These are phyloP conservation scores for Xylariaceae sp. DNA, from an alignment of 2,329 filamentous ascomycete species.

Conservation along the genomic window DNA sequence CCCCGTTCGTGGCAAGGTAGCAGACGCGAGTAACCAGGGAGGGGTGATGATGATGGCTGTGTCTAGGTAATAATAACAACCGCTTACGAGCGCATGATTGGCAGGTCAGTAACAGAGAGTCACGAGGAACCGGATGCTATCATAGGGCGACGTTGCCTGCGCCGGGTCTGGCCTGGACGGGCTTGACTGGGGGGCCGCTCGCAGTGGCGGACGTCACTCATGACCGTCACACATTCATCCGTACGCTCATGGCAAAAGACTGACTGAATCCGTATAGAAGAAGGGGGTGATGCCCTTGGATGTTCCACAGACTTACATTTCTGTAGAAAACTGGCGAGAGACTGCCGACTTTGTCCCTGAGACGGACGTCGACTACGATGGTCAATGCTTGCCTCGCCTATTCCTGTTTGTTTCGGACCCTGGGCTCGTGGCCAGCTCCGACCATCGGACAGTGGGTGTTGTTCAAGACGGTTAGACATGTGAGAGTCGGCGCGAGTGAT, in stretches of 20 bases:
- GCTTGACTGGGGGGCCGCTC: slow-evolving; percentile 3
- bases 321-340: neutral
- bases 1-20: neutral
- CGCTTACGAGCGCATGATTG: neutral
- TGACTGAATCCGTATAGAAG: neutral
- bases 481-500: neutral
- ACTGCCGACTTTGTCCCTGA: slow-evolving; percentile 3
- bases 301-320: slow-evolving; percentile 13
- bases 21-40: neutral
- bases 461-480: neutral
- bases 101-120: slow-evolving; percentile 6
- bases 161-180: slow-evolving; percentile 2
- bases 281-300: slow-evolving; percentile 2
- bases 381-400: neutral
- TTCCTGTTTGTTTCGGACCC: neutral
- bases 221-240: slow-evolving; percentile 11
- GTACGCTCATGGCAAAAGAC: neutral
- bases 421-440: neutral
- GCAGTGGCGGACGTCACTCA: slow-evolving; percentile 10
- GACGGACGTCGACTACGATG: neutral
- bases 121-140: slow-evolving; percentile 2
- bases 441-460: neutral
- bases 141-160: neutral
- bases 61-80: slow-evolving; percentile 3
- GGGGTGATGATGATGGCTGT: neutral